Base-by-base conservation (phyloP, 768 basidiomycete species). In the Lactarius sp. region DNA sequence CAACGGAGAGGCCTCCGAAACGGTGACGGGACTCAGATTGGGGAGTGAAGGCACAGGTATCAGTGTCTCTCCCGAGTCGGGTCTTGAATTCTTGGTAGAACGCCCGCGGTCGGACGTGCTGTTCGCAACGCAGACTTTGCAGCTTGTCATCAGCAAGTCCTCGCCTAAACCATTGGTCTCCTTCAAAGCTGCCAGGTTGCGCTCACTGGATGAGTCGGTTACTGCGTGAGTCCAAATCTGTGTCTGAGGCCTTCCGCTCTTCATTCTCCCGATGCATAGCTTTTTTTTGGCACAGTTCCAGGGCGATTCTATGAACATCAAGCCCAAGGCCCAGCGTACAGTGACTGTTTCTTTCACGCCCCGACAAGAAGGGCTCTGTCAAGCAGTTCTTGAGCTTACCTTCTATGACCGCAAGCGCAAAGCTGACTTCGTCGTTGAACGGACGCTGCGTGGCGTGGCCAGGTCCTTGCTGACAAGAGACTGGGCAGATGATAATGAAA, bases 41-140 rank as follows among this genome's bases (percentile, higher is more conserved):
- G 59, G 9, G 18, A 31, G 39, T 7, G 65, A 59, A 37, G 62
- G 44, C 47, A 51, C 52, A 16, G 57, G 62, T 20, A 47, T 66
- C 47, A 36, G 16, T 1, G 56, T 67, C 51, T 67, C 66, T 1
- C 56, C 61, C 36, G 59, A 66, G 34, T 53, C 31, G 3, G 66
- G 64, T 37, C 41, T 67, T 44, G 56, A 66, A 39, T 66, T 67
- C 47, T 39, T 27, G 12, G 18, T 33, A 47, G 51, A 49, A 49
- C 34, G 46, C n/a, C 1, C 62, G 9, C 34, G 7, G 14, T 34
- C 55, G 16, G 39, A 52, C 22, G 59, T 44, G 12, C 6, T 36
- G 6, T 57, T 54, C 36, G 34, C 8, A 31, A 27, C 46, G 9
- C 53, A 55, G 37, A 58, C 47, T 4, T 37, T 18, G 18, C 39